Base-by-base conservation (phyloP, 2,329 filamentous ascomycete genomes). In the Aphanocladium album region DNA sequence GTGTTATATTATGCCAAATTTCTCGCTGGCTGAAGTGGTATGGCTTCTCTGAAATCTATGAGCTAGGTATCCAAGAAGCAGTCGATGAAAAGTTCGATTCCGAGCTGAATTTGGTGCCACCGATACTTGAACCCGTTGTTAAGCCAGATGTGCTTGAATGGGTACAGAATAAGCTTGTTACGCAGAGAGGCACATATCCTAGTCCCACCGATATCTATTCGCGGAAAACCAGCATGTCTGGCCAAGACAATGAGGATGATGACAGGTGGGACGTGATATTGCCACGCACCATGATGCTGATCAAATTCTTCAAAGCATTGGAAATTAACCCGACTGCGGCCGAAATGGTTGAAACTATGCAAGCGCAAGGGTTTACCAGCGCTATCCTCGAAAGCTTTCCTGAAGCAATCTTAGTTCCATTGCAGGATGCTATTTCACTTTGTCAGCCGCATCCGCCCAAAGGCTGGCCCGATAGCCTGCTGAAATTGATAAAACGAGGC, bases 381-480 rank as follows among this genome's bases (percentile, higher is more conserved):
- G 78, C 82, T 25, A 77, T 93, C 53, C 81, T 98, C 17, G 90
- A 96, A 64, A 92, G 90, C 0, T 78, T 98, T 1, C 93, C 95
- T 1, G 91, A 96, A 72, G 87, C 90, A 27, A 80, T 97, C n/a
- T 83, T 90, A 58, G 84, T 88, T 2, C 89, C 90, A 0, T 79
- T 98, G 16, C 88, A 89, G 70, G 93, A 98, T 74, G 87, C 89
- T 5, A 91, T 98, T 45, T 84, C 88, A n/a, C 82, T 86, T 64
- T 96, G 91, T 65, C 93, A 96, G 71, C 83, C 86, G n/a, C 84
- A 86, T 62, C 93, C 93, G 19, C 90, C 92, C 11, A 83, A 87
- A 0, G 84, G 82, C 1, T 98, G 93, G 92, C 80, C 84, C 16
- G 81, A 81, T 46, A 81, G 85, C 1, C 77, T 96, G 6, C 80